Evolutionary conservation across 306 rosid species (phyloP).

Genomic region (Chamaecrista fasciculata): DNA sequence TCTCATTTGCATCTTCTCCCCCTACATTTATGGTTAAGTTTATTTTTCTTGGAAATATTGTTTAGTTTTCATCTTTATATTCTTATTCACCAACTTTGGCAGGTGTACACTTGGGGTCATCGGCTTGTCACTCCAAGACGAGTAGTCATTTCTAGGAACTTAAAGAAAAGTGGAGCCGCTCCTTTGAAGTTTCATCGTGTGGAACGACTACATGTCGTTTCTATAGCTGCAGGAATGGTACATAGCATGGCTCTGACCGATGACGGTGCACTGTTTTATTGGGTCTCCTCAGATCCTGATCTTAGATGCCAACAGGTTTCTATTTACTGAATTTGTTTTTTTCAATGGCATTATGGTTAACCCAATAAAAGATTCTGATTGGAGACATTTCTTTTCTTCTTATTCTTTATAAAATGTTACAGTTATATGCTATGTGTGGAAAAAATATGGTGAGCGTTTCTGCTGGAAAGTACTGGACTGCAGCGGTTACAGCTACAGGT

Average conservation of each 20-base stretch:
- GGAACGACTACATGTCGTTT: conserved; percentile 73
- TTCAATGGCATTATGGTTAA: conserved; percentile 2
- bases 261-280: conserved; percentile 86
- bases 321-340: conserved; percentile 13
- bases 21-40: not conserved
- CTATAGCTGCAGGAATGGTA: conserved; percentile 83
- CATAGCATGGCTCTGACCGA: conserved; percentile 83
- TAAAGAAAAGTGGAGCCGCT: conserved; percentile 76
- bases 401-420: not conserved
- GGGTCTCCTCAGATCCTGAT: conserved; percentile 90
- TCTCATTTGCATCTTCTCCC: not conserved
- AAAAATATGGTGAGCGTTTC: conserved; percentile 67
- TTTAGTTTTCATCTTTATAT: conserved; percentile 23
- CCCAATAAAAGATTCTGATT: conserved; percentile 4
- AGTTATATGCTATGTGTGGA: conserved; percentile 76
- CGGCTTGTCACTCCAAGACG: conserved; percentile 90
- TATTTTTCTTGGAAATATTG: not conserved
- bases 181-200: conserved; percentile 79
- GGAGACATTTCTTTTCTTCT: not conserved
- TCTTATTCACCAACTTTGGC: conserved; percentile 31
- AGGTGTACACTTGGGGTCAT: conserved; percentile 99
- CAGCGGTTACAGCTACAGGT: conserved; percentile 84
- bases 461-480: conserved; percentile 91
- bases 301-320: conserved; percentile 88
- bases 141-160: conserved; percentile 74